Evolutionary conservation across 331 rosid genomes (phyloP).

Genomic region (Acacia pycnantha): DNA sequence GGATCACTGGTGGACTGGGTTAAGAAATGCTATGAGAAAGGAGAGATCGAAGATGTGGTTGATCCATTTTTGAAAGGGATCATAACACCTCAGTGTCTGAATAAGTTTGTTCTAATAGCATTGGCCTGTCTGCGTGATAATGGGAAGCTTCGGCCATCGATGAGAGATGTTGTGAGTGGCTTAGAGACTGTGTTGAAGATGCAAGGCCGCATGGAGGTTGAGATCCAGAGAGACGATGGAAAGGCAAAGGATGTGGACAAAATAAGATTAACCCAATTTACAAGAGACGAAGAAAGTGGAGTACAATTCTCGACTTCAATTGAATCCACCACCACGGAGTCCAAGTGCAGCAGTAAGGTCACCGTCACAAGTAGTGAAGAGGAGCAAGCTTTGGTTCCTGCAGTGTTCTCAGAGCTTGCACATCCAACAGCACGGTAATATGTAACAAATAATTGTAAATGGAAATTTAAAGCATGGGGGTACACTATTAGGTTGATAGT

Average conservation of each 20-base stretch:
- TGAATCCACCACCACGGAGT: neutral
- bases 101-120: slow-evolving; percentile 27
- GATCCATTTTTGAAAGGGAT: slow-evolving; percentile 30
- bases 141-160: slow-evolving; percentile 35
- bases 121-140: slow-evolving; percentile 28
- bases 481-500: neutral
- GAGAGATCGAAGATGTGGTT: slow-evolving; percentile 26
- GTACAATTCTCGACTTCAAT: neutral
- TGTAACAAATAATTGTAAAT: neutral
- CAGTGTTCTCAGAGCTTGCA: slow-evolving; percentile 2
- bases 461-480: neutral
- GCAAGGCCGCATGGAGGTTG: neutral
- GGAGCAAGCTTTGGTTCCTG: slow-evolving; percentile 27
- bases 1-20: slow-evolving; percentile 24
- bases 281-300: neutral
- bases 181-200: slow-evolving; percentile 17
- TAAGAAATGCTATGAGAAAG: neutral
- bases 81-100: slow-evolving; percentile 20
- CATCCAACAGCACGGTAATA: neutral
- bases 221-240: neutral
- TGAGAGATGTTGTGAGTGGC: slow-evolving; percentile 30
- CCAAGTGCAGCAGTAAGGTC: slow-evolving; percentile 11
- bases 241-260: neutral
- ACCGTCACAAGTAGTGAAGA: slow-evolving; percentile 20
- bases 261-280: neutral